These are phyloP conservation scores for Petrea volubilis DNA, from an alignment of 257 asterid species.

Conservation along the genomic window DNA sequence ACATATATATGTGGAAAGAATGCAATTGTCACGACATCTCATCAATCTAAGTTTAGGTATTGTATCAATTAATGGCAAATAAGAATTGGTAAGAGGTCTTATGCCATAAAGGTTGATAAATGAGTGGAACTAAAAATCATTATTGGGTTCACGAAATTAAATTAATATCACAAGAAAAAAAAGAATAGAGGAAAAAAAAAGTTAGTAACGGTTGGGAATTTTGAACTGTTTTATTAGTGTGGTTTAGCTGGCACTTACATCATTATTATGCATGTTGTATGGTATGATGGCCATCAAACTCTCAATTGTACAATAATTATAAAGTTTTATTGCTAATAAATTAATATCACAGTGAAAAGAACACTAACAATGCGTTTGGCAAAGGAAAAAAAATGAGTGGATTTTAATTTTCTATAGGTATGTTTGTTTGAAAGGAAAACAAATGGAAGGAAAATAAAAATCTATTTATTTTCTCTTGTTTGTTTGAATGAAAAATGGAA, in stretches of 20 bases:
- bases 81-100: not conserved
- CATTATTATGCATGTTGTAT: constrained; percentile 24
- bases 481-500: too few relatives aligned
- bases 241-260: constrained; percentile 30
- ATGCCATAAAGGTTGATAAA: not conserved
- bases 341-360: not conserved
- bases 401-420: too few relatives aligned
- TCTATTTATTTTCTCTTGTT: too few relatives aligned
- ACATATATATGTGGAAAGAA: too few relatives aligned
- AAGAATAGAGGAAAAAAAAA: too few relatives aligned
- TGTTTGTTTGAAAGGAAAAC: too few relatives aligned
- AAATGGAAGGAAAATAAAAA: too few relatives aligned
- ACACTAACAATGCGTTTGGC: too few relatives aligned
- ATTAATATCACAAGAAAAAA: not conserved
- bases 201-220: constrained; percentile 2
- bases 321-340: not conserved
- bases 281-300: not conserved
- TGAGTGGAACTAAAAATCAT: not conserved
- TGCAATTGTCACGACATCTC: not conserved
- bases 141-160: not conserved
- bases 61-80: not conserved
- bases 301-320: not conserved
- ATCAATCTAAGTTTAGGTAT: not conserved
- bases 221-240: constrained; percentile 14
- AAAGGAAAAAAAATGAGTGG: too few relatives aligned